phyloP scores from a whole-genome alignment of 2,329 filamentous ascomycete genomes.

The Dissoconium aciculare region DNA sequence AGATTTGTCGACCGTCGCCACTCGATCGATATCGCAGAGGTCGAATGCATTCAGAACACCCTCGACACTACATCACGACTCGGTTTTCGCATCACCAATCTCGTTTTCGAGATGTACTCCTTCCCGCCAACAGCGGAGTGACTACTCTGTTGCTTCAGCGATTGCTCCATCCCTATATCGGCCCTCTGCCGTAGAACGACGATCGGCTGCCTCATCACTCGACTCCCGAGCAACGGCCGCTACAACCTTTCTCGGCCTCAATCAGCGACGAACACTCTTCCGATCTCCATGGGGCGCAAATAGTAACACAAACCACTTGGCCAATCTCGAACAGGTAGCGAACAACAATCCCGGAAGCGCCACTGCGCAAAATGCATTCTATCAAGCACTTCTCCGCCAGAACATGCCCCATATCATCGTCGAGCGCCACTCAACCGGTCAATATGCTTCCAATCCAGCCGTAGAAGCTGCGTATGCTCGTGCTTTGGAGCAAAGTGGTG shows the following conservation, averaged over 20 bases:
- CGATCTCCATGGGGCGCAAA: constrained; percentile 25
- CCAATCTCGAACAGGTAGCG: constrained; percentile 75
- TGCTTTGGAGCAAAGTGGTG: constrained; percentile 51
- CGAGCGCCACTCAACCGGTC: constrained; percentile 73
- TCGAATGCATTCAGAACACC: too few species aligned
- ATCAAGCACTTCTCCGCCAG: constrained; percentile 74
- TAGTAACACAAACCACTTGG: constrained; percentile 48
- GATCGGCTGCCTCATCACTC: too few species aligned
- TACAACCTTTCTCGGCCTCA: constrained; percentile 21
- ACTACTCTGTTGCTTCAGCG: too few species aligned
- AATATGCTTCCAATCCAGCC: constrained; percentile 64
- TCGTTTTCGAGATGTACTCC: too few species aligned
- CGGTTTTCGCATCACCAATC: too few species aligned
- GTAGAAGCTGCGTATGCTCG: constrained; percentile 68
- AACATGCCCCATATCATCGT: constrained; percentile 89
- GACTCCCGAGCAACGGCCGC: constrained; percentile 7
- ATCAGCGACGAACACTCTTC: constrained; percentile 32
- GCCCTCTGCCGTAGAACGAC: too few species aligned
- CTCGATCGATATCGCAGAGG: too few species aligned
- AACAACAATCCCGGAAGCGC: constrained; percentile 85
- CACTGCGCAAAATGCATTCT: constrained; percentile 83
- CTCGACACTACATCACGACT: too few species aligned
- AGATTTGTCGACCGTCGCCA: too few species aligned
- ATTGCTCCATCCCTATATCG: too few species aligned
- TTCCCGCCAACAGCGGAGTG: too few species aligned